A percentile compares a stretch with the other conserved stretches of the same genome.
Evolutionary conservation across 1,284 basidiomycete genomes (phyloP).

Genomic region (Laetiporus sulphureus): DNA sequence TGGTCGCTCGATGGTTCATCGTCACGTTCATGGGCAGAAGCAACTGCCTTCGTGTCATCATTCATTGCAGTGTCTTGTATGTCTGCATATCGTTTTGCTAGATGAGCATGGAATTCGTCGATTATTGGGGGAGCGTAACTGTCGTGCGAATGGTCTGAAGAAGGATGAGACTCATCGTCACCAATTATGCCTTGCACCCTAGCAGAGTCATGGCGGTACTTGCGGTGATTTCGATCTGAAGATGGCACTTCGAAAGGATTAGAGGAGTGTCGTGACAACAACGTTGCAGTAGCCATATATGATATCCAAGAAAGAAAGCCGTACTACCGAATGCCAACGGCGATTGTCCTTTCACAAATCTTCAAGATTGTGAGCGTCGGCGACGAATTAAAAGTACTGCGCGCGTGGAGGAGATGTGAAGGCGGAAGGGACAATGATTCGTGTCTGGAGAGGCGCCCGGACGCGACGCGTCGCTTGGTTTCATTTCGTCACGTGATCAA

Average conservation of each 20-base stretch:
- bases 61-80: conserved; percentile 12
- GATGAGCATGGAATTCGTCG: conserved; percentile 46
- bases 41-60: conserved; percentile 3
- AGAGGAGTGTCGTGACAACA: conserved; percentile 68
- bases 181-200: conserved; percentile 11
- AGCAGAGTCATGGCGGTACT: conserved; percentile 31
- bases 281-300: conserved; percentile 25
- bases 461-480: conserved; percentile 7
- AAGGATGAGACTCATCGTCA: conserved; percentile 26
- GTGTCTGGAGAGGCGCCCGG: no score
- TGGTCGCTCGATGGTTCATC: conserved; percentile 50
- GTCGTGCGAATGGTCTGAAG: conserved; percentile 47
- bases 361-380: background rate
- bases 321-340: background rate
- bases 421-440: background rate
- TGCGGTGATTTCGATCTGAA: conserved; percentile 50
- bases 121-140: conserved; percentile 34
- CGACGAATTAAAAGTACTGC: background rate
- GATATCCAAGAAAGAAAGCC: conserved; percentile 12
- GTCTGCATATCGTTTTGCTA: conserved; percentile 35
- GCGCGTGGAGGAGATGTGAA: background rate
- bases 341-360: no score
- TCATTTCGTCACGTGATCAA: conserved; percentile 2
- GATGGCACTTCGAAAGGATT: conserved; percentile 68
- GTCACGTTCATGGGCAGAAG: background rate